Evolutionary conservation across 2,329 filamentous ascomycete genomes (phyloP).

Genomic region (Aaosphaeria arxii): DNA sequence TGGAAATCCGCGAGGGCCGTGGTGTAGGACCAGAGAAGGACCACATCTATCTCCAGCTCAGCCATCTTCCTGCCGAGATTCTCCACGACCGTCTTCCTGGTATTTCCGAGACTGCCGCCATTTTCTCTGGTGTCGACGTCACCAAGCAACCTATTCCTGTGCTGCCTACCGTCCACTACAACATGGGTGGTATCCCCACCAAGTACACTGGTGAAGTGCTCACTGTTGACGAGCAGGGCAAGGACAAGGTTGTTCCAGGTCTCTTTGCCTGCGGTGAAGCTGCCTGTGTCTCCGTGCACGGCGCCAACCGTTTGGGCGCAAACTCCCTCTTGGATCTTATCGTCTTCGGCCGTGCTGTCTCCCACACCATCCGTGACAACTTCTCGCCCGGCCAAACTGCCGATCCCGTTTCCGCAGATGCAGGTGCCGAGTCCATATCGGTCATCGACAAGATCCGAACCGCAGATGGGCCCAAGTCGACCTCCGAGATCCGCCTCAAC

Average conservation of each 20-base stretch:
- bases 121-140: constrained; percentile 51
- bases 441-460: constrained; percentile 83
- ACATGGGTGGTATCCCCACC: constrained; percentile 51
- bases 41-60: constrained; percentile 48
- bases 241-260: constrained; percentile 91
- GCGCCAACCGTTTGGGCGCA: constrained; percentile 94
- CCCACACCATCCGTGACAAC: constrained; percentile 94
- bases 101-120: constrained; percentile 50
- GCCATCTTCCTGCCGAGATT: constrained; percentile 46
- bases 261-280: constrained; percentile 97
- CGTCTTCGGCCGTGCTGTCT: constrained; percentile 95
- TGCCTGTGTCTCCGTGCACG: constrained; percentile 95
- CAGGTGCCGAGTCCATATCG: constrained; percentile 82
- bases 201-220: constrained; percentile 50
- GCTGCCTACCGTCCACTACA: constrained; percentile 51
- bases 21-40: constrained; percentile 47
- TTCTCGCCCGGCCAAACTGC: constrained; percentile 80
- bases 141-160: constrained; percentile 51
- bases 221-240: constrained; percentile 71
- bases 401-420: constrained; percentile 77
- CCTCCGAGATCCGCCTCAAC: constrained; percentile 79
- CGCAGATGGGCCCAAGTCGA: constrained; percentile 80
- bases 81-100: constrained; percentile 48
- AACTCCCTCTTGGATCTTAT: constrained; percentile 97
- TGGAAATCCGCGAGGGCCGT: constrained; percentile 48